phyloP scores from a whole-genome alignment of 2,329 filamentous ascomycete species.

The Penicillium brasilianum region DNA sequence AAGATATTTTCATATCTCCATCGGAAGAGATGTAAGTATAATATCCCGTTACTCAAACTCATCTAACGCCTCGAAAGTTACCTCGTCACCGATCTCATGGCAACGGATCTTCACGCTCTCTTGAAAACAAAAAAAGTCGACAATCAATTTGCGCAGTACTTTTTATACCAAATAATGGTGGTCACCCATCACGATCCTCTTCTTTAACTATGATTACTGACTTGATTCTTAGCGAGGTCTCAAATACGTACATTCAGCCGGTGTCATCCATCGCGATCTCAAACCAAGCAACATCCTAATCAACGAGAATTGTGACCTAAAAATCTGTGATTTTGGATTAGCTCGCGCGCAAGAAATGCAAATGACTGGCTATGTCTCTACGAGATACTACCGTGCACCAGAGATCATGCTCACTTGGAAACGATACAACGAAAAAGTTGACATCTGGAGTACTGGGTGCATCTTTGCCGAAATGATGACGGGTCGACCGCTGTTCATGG shows the following conservation, averaged over 20 bases:
- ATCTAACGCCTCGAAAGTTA: slow-evolving; percentile 63
- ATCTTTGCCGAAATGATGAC: slow-evolving; percentile 99
- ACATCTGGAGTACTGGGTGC: slow-evolving; percentile 98
- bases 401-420: no score
- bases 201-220: slow-evolving; percentile 9
- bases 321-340: slow-evolving; percentile 98
- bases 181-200: slow-evolving; percentile 39
- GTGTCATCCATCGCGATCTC: slow-evolving; percentile 94
- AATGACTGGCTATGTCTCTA: slow-evolving; percentile 99
- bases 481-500: slow-evolving; percentile 95
- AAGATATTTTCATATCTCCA: slow-evolving; percentile 99
- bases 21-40: slow-evolving; percentile 89
- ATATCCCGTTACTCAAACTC: background rate
- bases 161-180: slow-evolving; percentile 98
- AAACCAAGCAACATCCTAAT: slow-evolving; percentile 99
- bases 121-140: slow-evolving; percentile 93
- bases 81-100: slow-evolving; percentile 96
- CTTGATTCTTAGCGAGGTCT: slow-evolving; percentile 78
- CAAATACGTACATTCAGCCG: slow-evolving; percentile 98
- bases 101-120: slow-evolving; percentile 92
- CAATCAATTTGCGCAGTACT: slow-evolving; percentile 99
- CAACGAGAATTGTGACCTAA: slow-evolving; percentile 99
- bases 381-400: slow-evolving; percentile 97
- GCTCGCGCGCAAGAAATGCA: slow-evolving; percentile 97
- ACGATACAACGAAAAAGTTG: slow-evolving; percentile 98